phyloP scores from a whole-genome alignment of 345 rosid genomes.

The Ricinus communis region DNA sequence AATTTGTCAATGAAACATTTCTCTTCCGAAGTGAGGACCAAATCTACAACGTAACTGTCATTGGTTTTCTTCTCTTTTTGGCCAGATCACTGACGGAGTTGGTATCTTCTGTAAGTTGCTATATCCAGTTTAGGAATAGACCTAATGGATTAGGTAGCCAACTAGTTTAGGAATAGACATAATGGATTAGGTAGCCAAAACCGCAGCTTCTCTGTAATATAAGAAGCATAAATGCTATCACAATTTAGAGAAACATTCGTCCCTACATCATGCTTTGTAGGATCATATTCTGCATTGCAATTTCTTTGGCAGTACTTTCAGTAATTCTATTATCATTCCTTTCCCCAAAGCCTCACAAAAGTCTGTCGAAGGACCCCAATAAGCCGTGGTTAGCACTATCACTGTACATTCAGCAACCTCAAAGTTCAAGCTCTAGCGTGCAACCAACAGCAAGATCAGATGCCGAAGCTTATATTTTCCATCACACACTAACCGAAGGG shows the following conservation, averaged over 20 bases:
- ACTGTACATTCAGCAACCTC: slow-evolving; percentile 65
- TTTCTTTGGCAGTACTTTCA: slow-evolving; percentile 43
- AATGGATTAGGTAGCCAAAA: slow-evolving; percentile 40
- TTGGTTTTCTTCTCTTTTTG: too few relatives aligned
- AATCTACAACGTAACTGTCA: too few relatives aligned
- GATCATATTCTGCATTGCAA: slow-evolving; percentile 55
- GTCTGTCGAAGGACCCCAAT: slow-evolving; percentile 12
- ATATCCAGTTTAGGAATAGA: too few relatives aligned
- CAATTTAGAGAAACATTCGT: background rate
- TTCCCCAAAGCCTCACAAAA: slow-evolving; percentile 49
- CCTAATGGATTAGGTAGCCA: too few relatives aligned
- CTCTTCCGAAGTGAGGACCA: too few relatives aligned
- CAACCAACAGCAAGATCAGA: slow-evolving; percentile 7
- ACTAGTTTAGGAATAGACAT: too few relatives aligned
- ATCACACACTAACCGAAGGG: slow-evolving; percentile 58
- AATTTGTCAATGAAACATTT: too few relatives aligned
- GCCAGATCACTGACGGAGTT: too few relatives aligned
- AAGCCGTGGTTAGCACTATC: slow-evolving; percentile 64
- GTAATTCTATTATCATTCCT: slow-evolving; percentile 60
- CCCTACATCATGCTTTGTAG: slow-evolving; percentile 50
- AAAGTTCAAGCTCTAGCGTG: slow-evolving; percentile 19
- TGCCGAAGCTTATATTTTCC: slow-evolving; percentile 62
- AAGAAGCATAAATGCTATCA: background rate
- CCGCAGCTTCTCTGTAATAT: background rate
- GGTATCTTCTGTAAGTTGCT: too few relatives aligned